These are phyloP conservation scores for Avena sativa DNA, from an alignment of 176 grass and related monocot species.

Conservation along the genomic window DNA sequence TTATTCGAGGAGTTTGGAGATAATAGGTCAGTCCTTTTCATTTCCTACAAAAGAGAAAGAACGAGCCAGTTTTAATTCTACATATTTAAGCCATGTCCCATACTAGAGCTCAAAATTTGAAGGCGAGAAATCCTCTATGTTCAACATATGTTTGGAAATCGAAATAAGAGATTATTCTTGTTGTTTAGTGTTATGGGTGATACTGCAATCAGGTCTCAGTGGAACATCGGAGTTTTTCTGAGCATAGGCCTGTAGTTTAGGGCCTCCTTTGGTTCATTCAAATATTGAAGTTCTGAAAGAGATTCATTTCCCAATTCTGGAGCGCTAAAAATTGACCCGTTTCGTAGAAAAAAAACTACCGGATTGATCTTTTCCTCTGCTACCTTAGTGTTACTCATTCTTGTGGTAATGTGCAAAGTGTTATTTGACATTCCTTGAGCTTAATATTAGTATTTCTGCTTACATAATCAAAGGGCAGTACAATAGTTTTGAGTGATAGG, in stretches of 20 bases:
- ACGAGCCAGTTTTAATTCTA: background rate
- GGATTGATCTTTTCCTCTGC: background rate
- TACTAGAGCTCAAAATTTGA: background rate
- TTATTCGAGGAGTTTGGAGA: constrained; percentile 90
- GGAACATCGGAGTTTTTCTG: background rate
- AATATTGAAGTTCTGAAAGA: background rate
- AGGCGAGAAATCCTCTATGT: background rate
- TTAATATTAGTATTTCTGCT: background rate
- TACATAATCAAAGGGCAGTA: background rate
- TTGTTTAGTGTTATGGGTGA: background rate
- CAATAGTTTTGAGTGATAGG: background rate
- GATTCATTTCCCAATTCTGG: background rate
- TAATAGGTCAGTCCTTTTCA: constrained; percentile 72
- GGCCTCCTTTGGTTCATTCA: background rate
- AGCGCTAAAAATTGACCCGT: background rate
- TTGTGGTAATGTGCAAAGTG: background rate
- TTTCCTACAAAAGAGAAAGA: constrained; percentile 26
- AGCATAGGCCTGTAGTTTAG: background rate
- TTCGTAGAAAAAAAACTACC: background rate
- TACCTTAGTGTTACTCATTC: background rate
- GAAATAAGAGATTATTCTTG: background rate
- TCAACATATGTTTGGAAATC: background rate
- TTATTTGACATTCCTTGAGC: constrained; percentile 2
- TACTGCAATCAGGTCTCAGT: background rate
- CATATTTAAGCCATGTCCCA: constrained; percentile 37